Base-by-base conservation (phyloP, 1,284 basidiomycete species). In the Ganoderma lingzhi region DNA sequence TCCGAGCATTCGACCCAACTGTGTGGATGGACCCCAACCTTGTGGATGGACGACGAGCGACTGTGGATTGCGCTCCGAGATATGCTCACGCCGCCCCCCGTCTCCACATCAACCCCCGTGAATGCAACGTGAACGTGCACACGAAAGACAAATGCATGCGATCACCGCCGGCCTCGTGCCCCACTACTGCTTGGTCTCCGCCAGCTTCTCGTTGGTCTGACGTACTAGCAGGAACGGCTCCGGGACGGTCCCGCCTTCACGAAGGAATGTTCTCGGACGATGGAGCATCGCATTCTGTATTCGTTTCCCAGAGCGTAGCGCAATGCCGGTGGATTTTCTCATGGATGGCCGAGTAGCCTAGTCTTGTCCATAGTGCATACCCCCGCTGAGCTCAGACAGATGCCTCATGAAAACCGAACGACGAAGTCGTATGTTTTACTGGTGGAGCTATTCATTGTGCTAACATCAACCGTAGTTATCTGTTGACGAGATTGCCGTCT, bases 281-380 rank as follows among this genome's bases (percentile, higher is more conserved):
- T 30, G 35, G 17, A 39, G 56, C 35, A 39, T 32, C 32, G 35
- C 35, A 14, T 39, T 39, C 19, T 39, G 19, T 59, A 10, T 10
- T 35, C 56, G 56, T 59, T 59, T 59, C 56, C 56, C 19, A 6
- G 35, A 39, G 35, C 32, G 19, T 39, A 35, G 56, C 56, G 56
- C 56, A 39, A 12, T 12, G 14, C 17, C 14, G 1, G 53, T 17
- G 14, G 30, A 32, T 32, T 23, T 56, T 56, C 53, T 56, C 53
- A 56, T 56, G 30, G 53, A 14, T 17, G 30, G 15, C 15, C 30
- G 6, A 15, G 35, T 32, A 28, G 53, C 32, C 30, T 56, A 32
- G 35, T 35, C 30, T 56, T 56, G 32, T 56, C 14, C 15, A 32
- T 56, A 35, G 9, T 35, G 8, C 35, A 3, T 35, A 35, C 35